Evolutionary conservation across 2,329 filamentous ascomycete species (phyloP).

Genomic region (Aureobasidium sp.): DNA sequence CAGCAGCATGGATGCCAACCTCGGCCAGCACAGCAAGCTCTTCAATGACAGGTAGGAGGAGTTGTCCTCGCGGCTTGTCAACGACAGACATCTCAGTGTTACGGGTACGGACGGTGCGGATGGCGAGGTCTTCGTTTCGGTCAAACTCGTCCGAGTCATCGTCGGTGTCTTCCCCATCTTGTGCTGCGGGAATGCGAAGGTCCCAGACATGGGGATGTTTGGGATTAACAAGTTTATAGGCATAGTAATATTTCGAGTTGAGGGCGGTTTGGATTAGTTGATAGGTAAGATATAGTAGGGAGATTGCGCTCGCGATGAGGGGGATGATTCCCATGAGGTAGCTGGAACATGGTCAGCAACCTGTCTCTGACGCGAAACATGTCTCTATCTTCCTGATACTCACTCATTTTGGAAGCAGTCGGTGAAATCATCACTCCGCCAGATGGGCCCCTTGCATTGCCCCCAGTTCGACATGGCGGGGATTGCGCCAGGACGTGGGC

Average conservation of each 20-base stretch:
- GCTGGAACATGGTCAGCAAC: conserved; percentile 35
- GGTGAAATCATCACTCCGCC: conserved; percentile 54
- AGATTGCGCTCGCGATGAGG: conserved; percentile 59
- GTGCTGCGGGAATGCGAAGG: conserved; percentile 20
- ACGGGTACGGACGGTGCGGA: conserved; percentile 44
- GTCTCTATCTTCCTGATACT: conserved; percentile 27
- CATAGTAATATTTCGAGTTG: conserved; percentile 43
- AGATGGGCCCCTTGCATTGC: conserved; percentile 49
- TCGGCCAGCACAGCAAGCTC: conserved; percentile 64
- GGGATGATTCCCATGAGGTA: conserved; percentile 76
- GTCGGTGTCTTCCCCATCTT: conserved; percentile 26
- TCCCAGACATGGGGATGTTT: conserved; percentile 31
- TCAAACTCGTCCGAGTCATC: conserved; percentile 48
- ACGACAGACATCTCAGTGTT: conserved; percentile 45
- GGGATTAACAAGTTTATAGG: conserved; percentile 50
- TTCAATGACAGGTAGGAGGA: conserved; percentile 63
- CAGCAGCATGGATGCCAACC: conserved; percentile 58
- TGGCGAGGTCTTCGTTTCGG: conserved; percentile 46
- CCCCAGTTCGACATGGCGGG: conserved; percentile 38
- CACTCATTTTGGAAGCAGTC: conserved; percentile 58
- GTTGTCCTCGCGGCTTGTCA: conserved; percentile 66
- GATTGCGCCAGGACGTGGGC: conserved; percentile 17
- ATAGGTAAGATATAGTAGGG: conserved; percentile 55
- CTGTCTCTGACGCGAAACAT: conserved; percentile 5
- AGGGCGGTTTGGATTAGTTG: conserved; percentile 48